Evolutionary conservation across 2,329 filamentous ascomycete species (phyloP), one percentile per base, ranked within the genome.

Genomic region (Scedosporium minutisporum): DNA sequence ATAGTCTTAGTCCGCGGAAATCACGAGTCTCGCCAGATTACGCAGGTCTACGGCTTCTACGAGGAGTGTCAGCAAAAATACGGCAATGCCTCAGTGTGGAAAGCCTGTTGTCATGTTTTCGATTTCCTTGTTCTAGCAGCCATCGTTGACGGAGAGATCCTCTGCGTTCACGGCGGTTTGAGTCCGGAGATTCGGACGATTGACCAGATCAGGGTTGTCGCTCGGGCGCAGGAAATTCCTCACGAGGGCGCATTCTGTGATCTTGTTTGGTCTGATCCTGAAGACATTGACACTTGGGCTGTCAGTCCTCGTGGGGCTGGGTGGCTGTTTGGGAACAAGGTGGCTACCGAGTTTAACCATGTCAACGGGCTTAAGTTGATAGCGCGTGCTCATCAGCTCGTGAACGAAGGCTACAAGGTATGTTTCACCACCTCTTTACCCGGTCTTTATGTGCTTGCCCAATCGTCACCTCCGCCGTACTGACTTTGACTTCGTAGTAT

Each of bases 191-290:
- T 99, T 69, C 90, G 97, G 73, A 96, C 91, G 21, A 97, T 99
- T 71, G 95, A 99, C 73, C 95, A 99, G 79, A 97, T 99, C 75
- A 95, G 96, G 70, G 96, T 99, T 67, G 96, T 99, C 66, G 95
- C 97, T 68, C 88, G 95, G 57, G 97, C 96, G 69, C 89, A 96
- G 69, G 95, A 99, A 74, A 99, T 99, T 69, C 95, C 95, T 6
- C 95, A 99, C 71, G 95, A 99, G 77, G 95, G 95, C 5, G 95
- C 95, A 2, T 99, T 99, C 86, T 96, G 95, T 60, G 95, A 99
- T 73, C 79, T 99, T 46, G 95, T 99, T 6, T 99, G 95, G 95
- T 96, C 91, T 62, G 95, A 99, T 72, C 95, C 95, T 1, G 95
- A 99, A 71, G 95, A 99, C 68, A 87, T 96, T 59, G 93, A 97